Percentiles rank a stretch among this genome's conserved stretches.
Evolutionary conservation across 2,329 filamentous ascomycete species (phyloP).

Genomic region (Aspergillus neotritici): DNA sequence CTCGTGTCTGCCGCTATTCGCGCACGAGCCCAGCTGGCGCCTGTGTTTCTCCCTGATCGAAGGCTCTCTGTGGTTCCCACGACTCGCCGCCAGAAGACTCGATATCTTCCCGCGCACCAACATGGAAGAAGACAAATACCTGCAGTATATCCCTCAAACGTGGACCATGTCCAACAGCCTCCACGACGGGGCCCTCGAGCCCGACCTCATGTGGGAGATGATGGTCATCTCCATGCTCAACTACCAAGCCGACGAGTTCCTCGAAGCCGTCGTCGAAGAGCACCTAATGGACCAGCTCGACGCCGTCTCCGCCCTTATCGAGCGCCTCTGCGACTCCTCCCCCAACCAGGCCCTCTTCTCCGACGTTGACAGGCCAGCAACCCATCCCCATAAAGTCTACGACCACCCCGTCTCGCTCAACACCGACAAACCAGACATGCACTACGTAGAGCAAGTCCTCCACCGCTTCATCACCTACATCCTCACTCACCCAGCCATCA

Average conservation of each 20-base stretch:
- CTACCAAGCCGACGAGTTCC: slow-evolving; percentile 25
- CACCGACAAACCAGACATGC: not conserved
- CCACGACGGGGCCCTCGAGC: slow-evolving; percentile 3
- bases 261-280: slow-evolving; percentile 17
- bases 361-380: no score
- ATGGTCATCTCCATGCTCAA: slow-evolving; percentile 23
- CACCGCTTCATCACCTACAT: not conserved
- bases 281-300: not conserved
- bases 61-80: slow-evolving; percentile 4
- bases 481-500: not conserved
- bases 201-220: slow-evolving; percentile 20
- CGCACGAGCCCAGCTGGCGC: not conserved
- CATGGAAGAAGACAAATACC: slow-evolving; percentile 18
- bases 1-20: not conserved
- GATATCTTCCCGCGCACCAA: slow-evolving; percentile 13
- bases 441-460: not conserved
- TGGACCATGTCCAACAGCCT: slow-evolving; percentile 20
- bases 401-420: no score
- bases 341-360: not conserved
- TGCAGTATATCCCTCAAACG: slow-evolving; percentile 21
- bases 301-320: not conserved
- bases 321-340: not conserved
- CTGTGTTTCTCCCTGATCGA: slow-evolving; percentile 5
- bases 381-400: no score
- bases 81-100: slow-evolving; percentile 1